These are phyloP conservation scores for Alternaria rosae DNA, from an alignment of 2,329 filamentous ascomycete genomes.

Conservation along the genomic window DNA sequence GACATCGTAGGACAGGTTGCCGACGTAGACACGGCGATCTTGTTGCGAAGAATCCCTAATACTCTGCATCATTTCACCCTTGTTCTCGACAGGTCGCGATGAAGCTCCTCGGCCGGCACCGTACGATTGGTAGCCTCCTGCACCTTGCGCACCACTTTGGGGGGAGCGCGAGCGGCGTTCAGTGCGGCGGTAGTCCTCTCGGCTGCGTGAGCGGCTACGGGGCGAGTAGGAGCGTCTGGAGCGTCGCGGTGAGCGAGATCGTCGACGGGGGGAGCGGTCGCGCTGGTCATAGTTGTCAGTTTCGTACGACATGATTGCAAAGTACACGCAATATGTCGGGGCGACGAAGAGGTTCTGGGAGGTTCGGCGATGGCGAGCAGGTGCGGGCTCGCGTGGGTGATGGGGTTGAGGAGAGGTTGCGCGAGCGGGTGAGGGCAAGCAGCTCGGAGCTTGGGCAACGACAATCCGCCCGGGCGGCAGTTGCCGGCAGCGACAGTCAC, in stretches of 20 bases:
- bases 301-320: constrained; percentile 47
- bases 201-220: constrained; percentile 80
- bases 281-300: constrained; percentile 49
- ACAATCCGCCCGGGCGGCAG: constrained; percentile 28
- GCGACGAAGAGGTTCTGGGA: constrained; percentile 12
- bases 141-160: constrained; percentile 75
- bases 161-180: constrained; percentile 76
- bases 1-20: constrained; percentile 98
- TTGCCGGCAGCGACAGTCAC: constrained; percentile 22
- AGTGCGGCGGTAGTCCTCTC: constrained; percentile 58
- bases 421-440: constrained; percentile 29
- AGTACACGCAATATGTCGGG: constrained; percentile 15
- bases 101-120: constrained; percentile 59
- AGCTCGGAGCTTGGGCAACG: constrained; percentile 24
- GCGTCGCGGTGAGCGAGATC: constrained; percentile 56
- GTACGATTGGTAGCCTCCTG: constrained; percentile 71
- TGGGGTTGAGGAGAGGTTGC: constrained; percentile 33
- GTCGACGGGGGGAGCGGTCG: constrained; percentile 74
- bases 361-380: constrained; percentile 22
- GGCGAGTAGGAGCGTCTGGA: constrained; percentile 69
- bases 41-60: constrained; percentile 95
- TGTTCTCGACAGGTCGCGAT: constrained; percentile 79
- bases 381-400: constrained; percentile 32
- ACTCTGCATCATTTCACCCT: constrained; percentile 95
- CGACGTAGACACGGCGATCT: constrained; percentile 98